Evolutionary conservation across 169 alveolate genomes (phyloP), one percentile per base, ranked within the genome.

Genomic region (Theileria orientalis): DNA sequence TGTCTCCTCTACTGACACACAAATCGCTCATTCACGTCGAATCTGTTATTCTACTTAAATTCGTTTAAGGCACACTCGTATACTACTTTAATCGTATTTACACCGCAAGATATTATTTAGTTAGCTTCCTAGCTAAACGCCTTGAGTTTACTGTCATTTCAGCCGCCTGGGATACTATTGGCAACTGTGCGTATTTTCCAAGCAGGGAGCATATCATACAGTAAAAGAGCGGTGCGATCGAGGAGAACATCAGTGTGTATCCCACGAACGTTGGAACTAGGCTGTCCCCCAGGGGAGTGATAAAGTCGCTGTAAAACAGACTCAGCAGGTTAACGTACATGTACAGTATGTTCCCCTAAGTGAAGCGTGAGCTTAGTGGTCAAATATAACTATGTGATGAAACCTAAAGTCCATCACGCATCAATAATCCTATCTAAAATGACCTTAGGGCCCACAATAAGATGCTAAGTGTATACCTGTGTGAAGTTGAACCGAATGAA

Each of bases 191-290:
- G 37, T 56, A 56, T 3, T 21, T 23, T 23, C 66, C 66, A 23
- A 56, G n/a, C 7, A 56, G 66, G 66, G 66, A 32, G 37, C 66
- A 56, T 13, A 23, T 16, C 66, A 56, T 56, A 14, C 66, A 56
- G 32, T 56, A 56, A 8, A 56, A 32, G 2, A 56, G 32, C 7
- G 66, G 66, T 7, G 66, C 21, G 66, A 56, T 14, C 11, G 66
- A 14, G 19, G 66, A 56, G 23, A 56, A 32, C 7, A 56, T 6
- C 66, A 56, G 14, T 5, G 66, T 56, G 32, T 56, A 56, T 33
- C 66, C 66, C 21, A 56, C 37, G 2, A 56, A 32, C 21, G 66
- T 29, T 25, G 37, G 37, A 16, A 56, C 19, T n/a, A 56, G 37
- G 9, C 44, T 23, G 19, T 56, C 46, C 21, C 66, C 66, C 14